These are phyloP conservation scores for Syzygium oleosum DNA, from an alignment of 345 rosid species.

Conservation along the genomic window DNA sequence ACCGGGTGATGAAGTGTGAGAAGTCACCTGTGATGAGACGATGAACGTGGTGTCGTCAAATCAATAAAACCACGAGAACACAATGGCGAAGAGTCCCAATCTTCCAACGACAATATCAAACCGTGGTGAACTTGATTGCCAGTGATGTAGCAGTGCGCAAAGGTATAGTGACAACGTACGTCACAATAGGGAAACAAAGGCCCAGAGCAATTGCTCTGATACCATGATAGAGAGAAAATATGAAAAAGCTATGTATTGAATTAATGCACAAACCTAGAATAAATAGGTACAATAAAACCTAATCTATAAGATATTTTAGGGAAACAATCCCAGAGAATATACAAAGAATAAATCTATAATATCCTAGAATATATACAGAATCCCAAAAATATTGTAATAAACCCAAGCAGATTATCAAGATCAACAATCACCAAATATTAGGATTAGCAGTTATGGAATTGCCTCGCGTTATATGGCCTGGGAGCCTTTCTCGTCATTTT, in stretches of 20 bases:
- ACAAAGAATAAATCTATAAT: not conserved
- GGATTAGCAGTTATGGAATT: too few species aligned
- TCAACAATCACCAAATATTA: too few species aligned
- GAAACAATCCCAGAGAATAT: not conserved
- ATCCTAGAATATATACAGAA: too few species aligned
- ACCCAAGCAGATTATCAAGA: too few species aligned
- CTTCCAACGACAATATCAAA: not conserved
- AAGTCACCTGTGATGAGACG: not conserved
- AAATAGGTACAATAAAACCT: too few species aligned
- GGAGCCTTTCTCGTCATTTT: too few species aligned
- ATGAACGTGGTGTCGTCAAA: not conserved
- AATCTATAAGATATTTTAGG: not conserved
- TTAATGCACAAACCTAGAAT: not conserved
- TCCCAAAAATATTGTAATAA: not conserved
- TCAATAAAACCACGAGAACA: not conserved
- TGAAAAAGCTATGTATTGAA: not conserved
- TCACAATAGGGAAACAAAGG: not conserved
- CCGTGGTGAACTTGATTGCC: not conserved
- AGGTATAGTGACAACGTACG: not conserved
- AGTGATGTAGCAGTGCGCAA: not conserved
- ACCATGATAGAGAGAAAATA: not conserved
- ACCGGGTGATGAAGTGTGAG: not conserved
- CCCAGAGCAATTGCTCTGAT: not conserved
- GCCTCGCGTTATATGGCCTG: too few species aligned
- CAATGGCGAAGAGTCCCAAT: not conserved